These are phyloP conservation scores for Nakataea oryzae DNA, from an alignment of 2,329 filamentous ascomycete species.

Conservation along the genomic window DNA sequence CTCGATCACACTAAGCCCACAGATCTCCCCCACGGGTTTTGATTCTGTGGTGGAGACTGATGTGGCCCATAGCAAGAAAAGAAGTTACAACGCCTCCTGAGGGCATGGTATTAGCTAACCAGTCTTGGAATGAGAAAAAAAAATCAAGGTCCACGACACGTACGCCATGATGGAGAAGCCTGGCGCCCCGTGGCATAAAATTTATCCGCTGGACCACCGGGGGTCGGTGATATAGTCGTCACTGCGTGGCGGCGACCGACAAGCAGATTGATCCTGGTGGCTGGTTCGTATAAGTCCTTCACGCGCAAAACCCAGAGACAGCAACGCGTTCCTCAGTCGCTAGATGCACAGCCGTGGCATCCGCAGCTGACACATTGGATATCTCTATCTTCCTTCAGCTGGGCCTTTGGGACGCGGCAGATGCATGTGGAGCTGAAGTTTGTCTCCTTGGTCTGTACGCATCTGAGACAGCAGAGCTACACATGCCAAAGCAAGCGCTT, in stretches of 20 bases:
- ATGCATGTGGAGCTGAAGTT: constrained; percentile 98
- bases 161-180: neutral
- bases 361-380: constrained; percentile 94
- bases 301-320: neutral
- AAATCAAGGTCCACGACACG: constrained; percentile 1
- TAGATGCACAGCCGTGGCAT: constrained; percentile 81
- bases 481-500: neutral
- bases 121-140: neutral
- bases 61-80: neutral
- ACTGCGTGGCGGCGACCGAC: neutral
- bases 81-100: neutral
- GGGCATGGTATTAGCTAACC: neutral
- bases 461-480: constrained; percentile 85
- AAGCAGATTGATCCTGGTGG: neutral
- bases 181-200: neutral
- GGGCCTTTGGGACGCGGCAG: constrained; percentile 81
- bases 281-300: neutral
- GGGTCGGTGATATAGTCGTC: neutral
- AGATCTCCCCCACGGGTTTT: neutral
- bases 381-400: constrained; percentile 82
- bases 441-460: constrained; percentile 98
- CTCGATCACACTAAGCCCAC: constrained; percentile 17
- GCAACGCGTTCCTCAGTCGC: constrained; percentile 46
- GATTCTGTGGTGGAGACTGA: neutral
- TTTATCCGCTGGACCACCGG: neutral